These are phyloP conservation scores for Calonectria montana DNA, from an alignment of 2,329 filamentous ascomycete genomes.

Conservation along the genomic window DNA sequence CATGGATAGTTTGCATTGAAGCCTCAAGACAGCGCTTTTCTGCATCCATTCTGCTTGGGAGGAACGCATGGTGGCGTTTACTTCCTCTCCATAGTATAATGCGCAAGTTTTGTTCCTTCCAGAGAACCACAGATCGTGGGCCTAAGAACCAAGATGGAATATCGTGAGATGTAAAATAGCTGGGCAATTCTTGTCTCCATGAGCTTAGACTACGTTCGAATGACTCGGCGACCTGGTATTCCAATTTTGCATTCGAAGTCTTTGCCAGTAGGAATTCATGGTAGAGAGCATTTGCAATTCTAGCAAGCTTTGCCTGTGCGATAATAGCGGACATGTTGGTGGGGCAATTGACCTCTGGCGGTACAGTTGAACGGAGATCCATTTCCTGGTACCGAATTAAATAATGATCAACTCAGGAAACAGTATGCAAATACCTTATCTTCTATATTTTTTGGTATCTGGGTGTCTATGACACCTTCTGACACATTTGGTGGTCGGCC, in stretches of 20 bases:
- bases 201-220: slow-evolving; percentile 50
- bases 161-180: slow-evolving; percentile 47
- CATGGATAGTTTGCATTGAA: slow-evolving; percentile 50
- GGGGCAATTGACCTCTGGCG: slow-evolving; percentile 47
- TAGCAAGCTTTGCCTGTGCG: slow-evolving; percentile 54
- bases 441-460: slow-evolving; percentile 54
- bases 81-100: slow-evolving; percentile 55
- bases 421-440: slow-evolving; percentile 44
- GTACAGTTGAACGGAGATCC: slow-evolving; percentile 28
- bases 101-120: slow-evolving; percentile 56
- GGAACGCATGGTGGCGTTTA: slow-evolving; percentile 49
- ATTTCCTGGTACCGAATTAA: not conserved
- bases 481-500: slow-evolving; percentile 53
- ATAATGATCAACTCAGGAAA: not conserved
- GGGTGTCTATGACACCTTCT: slow-evolving; percentile 50
- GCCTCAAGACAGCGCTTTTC: slow-evolving; percentile 51
- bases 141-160: slow-evolving; percentile 49
- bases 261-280: slow-evolving; percentile 52
- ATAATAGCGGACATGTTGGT: slow-evolving; percentile 55
- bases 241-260: slow-evolving; percentile 46
- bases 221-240: slow-evolving; percentile 51
- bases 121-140: slow-evolving; percentile 52
- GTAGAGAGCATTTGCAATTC: slow-evolving; percentile 55
- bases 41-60: slow-evolving; percentile 30
- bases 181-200: slow-evolving; percentile 49